Base-by-base conservation (phyloP, 176 grass and related monocot species). In the Paspalum notatum region DNA sequence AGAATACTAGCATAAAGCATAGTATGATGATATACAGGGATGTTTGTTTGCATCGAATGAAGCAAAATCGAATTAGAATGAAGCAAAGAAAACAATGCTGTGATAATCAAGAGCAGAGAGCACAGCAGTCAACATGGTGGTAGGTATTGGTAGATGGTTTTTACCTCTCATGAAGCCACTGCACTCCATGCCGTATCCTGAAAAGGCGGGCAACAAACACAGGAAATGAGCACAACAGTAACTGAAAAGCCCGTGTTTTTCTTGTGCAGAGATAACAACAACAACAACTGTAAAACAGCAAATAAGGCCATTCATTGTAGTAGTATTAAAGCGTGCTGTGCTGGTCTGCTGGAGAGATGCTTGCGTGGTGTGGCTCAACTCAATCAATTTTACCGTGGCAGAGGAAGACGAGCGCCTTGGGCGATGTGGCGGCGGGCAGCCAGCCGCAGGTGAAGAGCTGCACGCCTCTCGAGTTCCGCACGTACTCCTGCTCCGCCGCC, bases 111-210 rank as follows among this genome's bases (percentile, higher is more conserved):
- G 32, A 32, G 32, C 32, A 32, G 32, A 32, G 68, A 40, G 18
- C 37, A 21, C 51, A n/a, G 0, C 12, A n/a, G 21, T n/a, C 15
- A 40, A 3, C 14, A 3, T 24, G 32, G 27, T 5, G 12, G 15
- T 4, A 41, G 32, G 5, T 18, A 40, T 11, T 3, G 7, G 58
- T 4, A 6, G 51, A 62, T 5, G 48, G 4, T 15, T 26, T 6
- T 15, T 72, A 94, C 95, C 95, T 98, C 74, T 98, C 95, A 98
- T 98, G 80, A 90, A 98, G 45, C 77, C 74, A 42, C 95, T 94
- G 80, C 95, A 98, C 46, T 98, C 95, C 95, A 98, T 92, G 65
- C 91, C 95, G 78, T 98, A 98, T 17, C 91, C 95, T 97, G 89
- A n/a, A n/a, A n/a, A 40, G 75, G 27, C 32, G 18, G 25, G 6